Base-by-base conservation (phyloP, 176 grass and related monocot genomes). In the Paspalum vaginatum region DNA sequence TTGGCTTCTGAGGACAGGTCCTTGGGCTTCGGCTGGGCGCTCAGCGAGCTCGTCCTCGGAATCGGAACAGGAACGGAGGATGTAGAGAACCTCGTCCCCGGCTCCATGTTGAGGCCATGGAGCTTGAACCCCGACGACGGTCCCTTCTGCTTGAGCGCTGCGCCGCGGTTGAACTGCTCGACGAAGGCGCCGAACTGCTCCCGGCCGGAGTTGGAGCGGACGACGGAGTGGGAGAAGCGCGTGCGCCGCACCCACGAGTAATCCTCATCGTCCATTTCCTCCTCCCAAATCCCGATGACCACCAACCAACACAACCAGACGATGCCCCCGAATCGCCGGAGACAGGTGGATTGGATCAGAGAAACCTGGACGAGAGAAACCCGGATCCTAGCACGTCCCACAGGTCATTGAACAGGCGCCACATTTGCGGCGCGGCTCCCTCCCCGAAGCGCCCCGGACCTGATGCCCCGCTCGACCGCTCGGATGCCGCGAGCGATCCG, bases 161-260 rank as follows among this genome's bases (percentile, higher is more conserved):
- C 65, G 68, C 80, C 78, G 43, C 60, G 81, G 71, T 89, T 88
- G 76, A 88, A 91, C 79, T 84, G 78, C 76, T 76, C 78, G 69
- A 84, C 44, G 80, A 85, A 92, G 22, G 67, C 81, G 54, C 86
- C 72, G 56, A 90, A 81, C 59, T 86, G 83, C 84, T 75, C 48
- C 67, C 84, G 48, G 59, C 89, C 68, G 67, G 81, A 84, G 52
- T 71, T 84, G 61, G 78, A 85, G 40, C 87, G 78, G 42, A 89
- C 91, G 79, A 93, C 84, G 12, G 97, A 83, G 63, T 89, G 88
- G 14, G 97, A 89, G 82, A 89, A 99, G 46, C 87, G 87, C n/a
- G 93, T 80, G 26, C 93, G 92, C 77, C 71, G 88, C 55, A 99
- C 74, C 97, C 93, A 99, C 67, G 97, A 99, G 81, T 61, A 88